phyloP scores from a whole-genome alignment of 306 rosid species.

The Mucuna pruriens region DNA sequence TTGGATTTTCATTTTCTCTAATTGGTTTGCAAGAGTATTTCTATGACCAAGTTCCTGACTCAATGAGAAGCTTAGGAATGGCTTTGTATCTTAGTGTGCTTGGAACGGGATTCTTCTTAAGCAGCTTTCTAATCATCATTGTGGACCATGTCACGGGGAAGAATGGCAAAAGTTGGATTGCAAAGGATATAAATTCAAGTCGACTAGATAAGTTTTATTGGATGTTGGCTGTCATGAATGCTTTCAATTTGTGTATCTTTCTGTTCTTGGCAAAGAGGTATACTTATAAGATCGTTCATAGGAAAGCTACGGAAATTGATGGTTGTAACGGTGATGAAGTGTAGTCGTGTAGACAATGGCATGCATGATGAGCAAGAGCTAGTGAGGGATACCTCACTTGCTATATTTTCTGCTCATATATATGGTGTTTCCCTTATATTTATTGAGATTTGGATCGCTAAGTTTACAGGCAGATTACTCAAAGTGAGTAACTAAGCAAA shows the following conservation, averaged over 20 bases:
- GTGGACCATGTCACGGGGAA: slow-evolving; percentile 51
- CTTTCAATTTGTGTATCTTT: slow-evolving; percentile 44
- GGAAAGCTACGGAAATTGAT: slow-evolving; percentile 4
- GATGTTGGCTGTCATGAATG: slow-evolving; percentile 40
- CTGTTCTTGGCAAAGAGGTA: slow-evolving; percentile 44
- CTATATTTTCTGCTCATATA: background rate
- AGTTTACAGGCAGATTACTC: background rate
- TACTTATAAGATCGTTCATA: slow-evolving; percentile 49
- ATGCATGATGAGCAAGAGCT: background rate
- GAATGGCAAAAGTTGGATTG: slow-evolving; percentile 51
- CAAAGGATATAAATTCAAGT: slow-evolving; percentile 44
- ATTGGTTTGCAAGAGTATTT: slow-evolving; percentile 57
- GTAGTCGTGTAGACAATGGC: slow-evolving; percentile 22
- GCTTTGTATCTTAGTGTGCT: slow-evolving; percentile 55
- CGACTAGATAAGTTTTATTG: slow-evolving; percentile 54
- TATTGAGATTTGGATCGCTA: background rate
- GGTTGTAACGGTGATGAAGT: slow-evolving; percentile 20
- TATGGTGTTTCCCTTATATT: too few species aligned
- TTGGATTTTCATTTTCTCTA: slow-evolving; percentile 48
- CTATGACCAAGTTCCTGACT: slow-evolving; percentile 58
- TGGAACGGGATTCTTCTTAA: slow-evolving; percentile 51
- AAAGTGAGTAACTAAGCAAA: background rate
- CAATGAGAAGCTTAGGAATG: slow-evolving; percentile 61
- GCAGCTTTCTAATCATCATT: slow-evolving; percentile 48
- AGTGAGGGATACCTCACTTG: background rate